A percentile compares a stretch with the other conserved stretches of the same genome.
Conservation (phyloP, 116 monocot species). For the Dioscorea cayenensis region DNA sequence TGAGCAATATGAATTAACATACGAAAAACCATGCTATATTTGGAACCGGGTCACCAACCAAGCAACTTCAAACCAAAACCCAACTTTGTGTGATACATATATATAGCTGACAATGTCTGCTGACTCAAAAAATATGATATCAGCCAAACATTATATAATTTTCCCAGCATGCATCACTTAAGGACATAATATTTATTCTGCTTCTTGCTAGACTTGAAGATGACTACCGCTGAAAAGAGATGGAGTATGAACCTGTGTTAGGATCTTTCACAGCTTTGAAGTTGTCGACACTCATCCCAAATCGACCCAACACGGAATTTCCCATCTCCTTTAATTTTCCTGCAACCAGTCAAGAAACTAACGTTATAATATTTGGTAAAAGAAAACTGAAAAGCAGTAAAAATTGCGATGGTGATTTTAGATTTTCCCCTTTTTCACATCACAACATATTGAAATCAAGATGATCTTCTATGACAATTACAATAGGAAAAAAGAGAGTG, state of each 20-base stretch:
- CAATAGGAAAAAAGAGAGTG: background rate
- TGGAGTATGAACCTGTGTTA: constrained; percentile 84
- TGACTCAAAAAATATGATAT: no score
- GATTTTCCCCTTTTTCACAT: background rate
- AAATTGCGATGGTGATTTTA: background rate
- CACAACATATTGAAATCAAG: background rate
- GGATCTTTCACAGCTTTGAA: constrained; percentile 95
- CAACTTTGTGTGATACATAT: no score
- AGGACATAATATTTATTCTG: background rate
- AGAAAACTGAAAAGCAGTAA: background rate
- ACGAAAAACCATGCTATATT: no score
- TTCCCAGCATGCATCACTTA: background rate
- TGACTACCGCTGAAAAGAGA: constrained; percentile 66
- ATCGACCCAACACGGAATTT: constrained; percentile 77
- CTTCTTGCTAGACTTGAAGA: background rate
- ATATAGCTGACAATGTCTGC: no score
- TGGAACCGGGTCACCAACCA: no score
- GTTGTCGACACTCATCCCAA: constrained; percentile 93
- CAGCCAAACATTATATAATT: background rate
- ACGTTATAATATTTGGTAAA: background rate
- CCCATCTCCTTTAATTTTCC: constrained; percentile 94
- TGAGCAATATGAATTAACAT: no score
- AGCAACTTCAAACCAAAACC: no score
- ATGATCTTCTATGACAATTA: background rate
- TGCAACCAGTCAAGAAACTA: constrained; percentile 17